Evolutionary conservation across 257 asterid genomes (phyloP), one percentile per base, ranked within the genome.

Genomic region (Eustoma russellianum): DNA sequence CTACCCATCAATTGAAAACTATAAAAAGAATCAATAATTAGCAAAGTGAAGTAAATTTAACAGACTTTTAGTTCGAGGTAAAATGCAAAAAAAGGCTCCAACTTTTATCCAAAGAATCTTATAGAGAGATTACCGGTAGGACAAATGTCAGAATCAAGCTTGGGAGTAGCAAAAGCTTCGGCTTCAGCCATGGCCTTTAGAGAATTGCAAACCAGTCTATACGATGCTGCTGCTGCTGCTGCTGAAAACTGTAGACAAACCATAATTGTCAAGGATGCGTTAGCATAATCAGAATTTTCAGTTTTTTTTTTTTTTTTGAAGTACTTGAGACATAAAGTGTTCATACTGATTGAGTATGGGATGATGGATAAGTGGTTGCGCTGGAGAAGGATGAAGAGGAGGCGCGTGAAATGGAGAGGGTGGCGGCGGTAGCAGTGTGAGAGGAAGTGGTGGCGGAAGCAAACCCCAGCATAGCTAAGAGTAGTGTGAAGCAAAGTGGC

Each of bases 171-270:
- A 33, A 71, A 62, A 56, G 81, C 70, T 63, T 76, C 93, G 2
- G 85, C 77, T 66, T 80, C 94, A 9, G 88, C 85, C 98, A 86
- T 90, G 59, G 85, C 88, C 61, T 77, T 81, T 55, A 81, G 72
- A 18, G 84, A 74, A 56, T 57, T 66, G 61, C 60, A 62, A 54
- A 69, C 14, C 41, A 76, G 30, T 55, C 71, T 72, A 56, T 5
- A 48, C 67, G 69, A 60, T 16, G 71, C 17, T 8, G 66, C 1
- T 24, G 71, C 17, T 8, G 66, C 1, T 24, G 30, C 34, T 17
- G 50, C 17, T 41, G 60, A 56, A 52, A 52, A 70, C 64, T 64
- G 16, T 18, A 19, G n/a, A 44, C 6, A 17, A 10, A 30, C 13
- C 1, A 59, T 3, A 13, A 53, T 41, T 13, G 43, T 38, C 43